phyloP scores from a whole-genome alignment of 2,329 filamentous ascomycete genomes.

The Ceratocystis smalleyi region DNA sequence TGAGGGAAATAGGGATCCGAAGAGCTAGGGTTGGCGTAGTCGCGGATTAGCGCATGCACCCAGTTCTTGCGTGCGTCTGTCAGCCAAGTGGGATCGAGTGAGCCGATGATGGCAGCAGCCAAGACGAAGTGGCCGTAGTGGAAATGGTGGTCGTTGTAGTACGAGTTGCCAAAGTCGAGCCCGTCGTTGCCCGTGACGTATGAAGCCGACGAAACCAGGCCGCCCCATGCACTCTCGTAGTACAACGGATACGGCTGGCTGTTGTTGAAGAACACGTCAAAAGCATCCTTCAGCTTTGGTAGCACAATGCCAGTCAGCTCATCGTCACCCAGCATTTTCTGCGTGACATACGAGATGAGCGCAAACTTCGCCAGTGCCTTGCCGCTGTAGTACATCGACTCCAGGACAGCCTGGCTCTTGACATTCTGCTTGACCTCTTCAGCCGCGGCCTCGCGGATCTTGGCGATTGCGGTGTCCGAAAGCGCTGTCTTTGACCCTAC shows the following conservation, averaged over 20 bases:
- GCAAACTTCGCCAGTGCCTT: constrained; percentile 73
- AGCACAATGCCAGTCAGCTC: constrained; percentile 43
- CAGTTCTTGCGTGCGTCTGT: constrained; percentile 51
- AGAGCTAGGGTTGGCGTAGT: constrained; percentile 59
- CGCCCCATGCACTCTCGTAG: constrained; percentile 62
- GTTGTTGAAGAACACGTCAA: constrained; percentile 51
- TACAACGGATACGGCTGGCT: constrained; percentile 50
- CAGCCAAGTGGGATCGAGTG: constrained; percentile 63
- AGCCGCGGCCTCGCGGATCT: constrained; percentile 47
- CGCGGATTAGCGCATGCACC: constrained; percentile 71
- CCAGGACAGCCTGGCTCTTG: constrained; percentile 51
- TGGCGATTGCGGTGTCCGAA: constrained; percentile 37
- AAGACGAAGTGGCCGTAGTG: constrained; percentile 85
- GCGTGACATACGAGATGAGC: constrained; percentile 46
- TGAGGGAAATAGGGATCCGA: constrained; percentile 65
- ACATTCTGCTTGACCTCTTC: constrained; percentile 66
- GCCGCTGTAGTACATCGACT: constrained; percentile 88
- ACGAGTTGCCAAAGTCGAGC: constrained; percentile 78
- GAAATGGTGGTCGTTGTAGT: constrained; percentile 63
- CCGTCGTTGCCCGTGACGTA: constrained; percentile 54
- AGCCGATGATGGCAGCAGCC: constrained; percentile 65
- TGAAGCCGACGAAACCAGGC: constrained; percentile 59
- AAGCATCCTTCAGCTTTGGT: constrained; percentile 47
- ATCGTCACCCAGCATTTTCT: constrained; percentile 45
- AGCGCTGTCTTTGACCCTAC: constrained; percentile 33